phyloP scores from a whole-genome alignment of 2,329 filamentous ascomycete genomes.

The Pseudogymnoascus sp. region DNA sequence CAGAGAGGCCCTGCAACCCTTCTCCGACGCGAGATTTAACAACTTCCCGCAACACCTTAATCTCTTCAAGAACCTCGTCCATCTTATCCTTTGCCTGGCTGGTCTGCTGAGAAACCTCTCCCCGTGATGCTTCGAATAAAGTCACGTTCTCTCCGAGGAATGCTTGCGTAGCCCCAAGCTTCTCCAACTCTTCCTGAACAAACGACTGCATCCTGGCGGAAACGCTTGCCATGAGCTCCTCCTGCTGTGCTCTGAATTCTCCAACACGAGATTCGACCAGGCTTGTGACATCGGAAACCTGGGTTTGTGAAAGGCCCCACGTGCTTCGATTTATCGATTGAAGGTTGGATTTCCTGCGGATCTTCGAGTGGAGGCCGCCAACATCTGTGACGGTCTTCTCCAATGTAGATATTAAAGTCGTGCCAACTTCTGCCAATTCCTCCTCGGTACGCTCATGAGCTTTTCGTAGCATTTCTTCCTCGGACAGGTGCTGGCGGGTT shows the following conservation, averaged over 20 bases:
- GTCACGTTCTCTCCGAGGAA: constrained; percentile 63
- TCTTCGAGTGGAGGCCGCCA: constrained; percentile 73
- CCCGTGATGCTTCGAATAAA: constrained; percentile 59
- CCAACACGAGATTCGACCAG: constrained; percentile 69
- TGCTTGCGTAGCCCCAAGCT: constrained; percentile 60
- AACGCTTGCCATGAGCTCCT: constrained; percentile 58
- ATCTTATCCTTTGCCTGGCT: constrained; percentile 70
- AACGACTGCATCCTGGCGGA: constrained; percentile 68
- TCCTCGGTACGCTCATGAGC: constrained; percentile 82
- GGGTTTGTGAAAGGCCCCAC: constrained; percentile 69
- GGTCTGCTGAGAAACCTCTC: constrained; percentile 60
- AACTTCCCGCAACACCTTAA: constrained; percentile 78
- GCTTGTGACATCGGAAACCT: constrained; percentile 68
- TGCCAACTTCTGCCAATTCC: constrained; percentile 64
- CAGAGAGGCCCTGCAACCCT: constrained; percentile 73
- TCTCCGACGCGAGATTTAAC: constrained; percentile 81
- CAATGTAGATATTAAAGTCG: constrained; percentile 69
- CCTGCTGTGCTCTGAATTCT: constrained; percentile 64
- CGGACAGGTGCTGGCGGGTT: constrained; percentile 66
- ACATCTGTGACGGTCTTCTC: constrained; percentile 73
- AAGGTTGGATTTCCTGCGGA: constrained; percentile 75
- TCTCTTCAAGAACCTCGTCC: constrained; percentile 86
- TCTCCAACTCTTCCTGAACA: constrained; percentile 64
- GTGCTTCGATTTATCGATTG: constrained; percentile 69
- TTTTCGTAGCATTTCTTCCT: constrained; percentile 71